Evolutionary conservation across 768 basidiomycete species (phyloP).

Genomic region (Rhizopogon vulgaris): DNA sequence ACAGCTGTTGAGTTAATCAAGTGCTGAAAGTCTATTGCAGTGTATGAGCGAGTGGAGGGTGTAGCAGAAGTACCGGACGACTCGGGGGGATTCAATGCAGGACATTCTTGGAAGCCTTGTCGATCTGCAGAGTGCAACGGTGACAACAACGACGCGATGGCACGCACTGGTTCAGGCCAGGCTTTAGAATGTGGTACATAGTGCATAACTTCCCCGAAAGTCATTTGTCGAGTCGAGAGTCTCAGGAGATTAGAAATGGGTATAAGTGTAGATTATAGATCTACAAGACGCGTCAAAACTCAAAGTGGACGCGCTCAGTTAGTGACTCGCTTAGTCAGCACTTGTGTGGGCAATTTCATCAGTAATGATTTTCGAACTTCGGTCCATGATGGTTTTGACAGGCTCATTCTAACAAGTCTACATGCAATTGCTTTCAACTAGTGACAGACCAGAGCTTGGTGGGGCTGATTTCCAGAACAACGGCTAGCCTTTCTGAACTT

Average conservation of each 20-base stretch:
- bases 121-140: background rate
- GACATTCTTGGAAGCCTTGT: background rate
- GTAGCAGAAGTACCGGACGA: background rate
- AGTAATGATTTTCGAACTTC: too few relatives aligned
- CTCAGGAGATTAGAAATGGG: background rate
- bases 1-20: background rate
- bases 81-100: background rate
- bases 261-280: background rate
- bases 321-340: too few relatives aligned
- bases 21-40: background rate
- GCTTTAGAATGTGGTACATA: background rate
- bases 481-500: too few relatives aligned
- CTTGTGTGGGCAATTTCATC: too few relatives aligned
- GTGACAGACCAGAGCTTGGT: too few relatives aligned
- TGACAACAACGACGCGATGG: background rate
- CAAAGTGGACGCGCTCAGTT: too few relatives aligned
- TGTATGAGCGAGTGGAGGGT: background rate
- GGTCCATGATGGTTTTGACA: too few relatives aligned
- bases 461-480: too few relatives aligned
- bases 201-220: background rate
- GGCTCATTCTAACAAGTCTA: too few relatives aligned
- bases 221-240: background rate
- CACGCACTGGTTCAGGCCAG: background rate
- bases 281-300: too few relatives aligned
- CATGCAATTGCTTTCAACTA: too few relatives aligned